These are phyloP conservation scores for Mycena indigotica DNA, from an alignment of 768 basidiomycete genomes.

Conservation along the genomic window DNA sequence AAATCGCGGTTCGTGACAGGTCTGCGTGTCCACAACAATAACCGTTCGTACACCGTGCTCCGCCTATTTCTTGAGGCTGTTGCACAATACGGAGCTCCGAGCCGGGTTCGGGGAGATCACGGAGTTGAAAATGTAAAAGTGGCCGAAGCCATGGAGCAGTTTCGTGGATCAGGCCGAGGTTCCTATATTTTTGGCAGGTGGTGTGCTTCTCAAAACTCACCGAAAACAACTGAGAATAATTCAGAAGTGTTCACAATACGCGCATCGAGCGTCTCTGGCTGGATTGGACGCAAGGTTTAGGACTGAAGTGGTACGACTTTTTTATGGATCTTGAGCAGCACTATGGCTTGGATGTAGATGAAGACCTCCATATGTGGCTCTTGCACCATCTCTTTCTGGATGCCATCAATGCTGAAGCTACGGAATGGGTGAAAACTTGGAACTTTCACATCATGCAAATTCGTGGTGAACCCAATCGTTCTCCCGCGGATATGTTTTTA, in stretches of 20 bases:
- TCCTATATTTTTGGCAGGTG: slow-evolving; percentile 42
- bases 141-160: slow-evolving; percentile 31
- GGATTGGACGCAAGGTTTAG: slow-evolving; percentile 37
- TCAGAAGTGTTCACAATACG: slow-evolving; percentile 42
- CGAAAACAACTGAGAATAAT: slow-evolving; percentile 4
- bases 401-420: slow-evolving; percentile 32
- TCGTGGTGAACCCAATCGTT: slow-evolving; percentile 16
- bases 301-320: slow-evolving; percentile 40
- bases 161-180: slow-evolving; percentile 25
- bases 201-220: slow-evolving; percentile 6
- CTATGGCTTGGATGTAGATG: slow-evolving; percentile 28
- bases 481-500: slow-evolving; percentile 31
- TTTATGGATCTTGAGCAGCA: slow-evolving; percentile 36
- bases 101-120: slow-evolving; percentile 28
- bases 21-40: slow-evolving; percentile 38
- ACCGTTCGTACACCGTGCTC: background rate
- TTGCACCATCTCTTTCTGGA: slow-evolving; percentile 39
- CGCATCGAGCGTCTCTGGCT: slow-evolving; percentile 41
- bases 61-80: background rate
- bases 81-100: background rate
- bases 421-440: slow-evolving; percentile 35
- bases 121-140: slow-evolving; percentile 36
- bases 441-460: slow-evolving; percentile 34
- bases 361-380: slow-evolving; percentile 40
- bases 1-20: slow-evolving; percentile 37